Percentiles rank a stretch among this genome's conserved stretches.
phyloP scores from a whole-genome alignment of 257 asterid genomes.

The Plantago major region DNA sequence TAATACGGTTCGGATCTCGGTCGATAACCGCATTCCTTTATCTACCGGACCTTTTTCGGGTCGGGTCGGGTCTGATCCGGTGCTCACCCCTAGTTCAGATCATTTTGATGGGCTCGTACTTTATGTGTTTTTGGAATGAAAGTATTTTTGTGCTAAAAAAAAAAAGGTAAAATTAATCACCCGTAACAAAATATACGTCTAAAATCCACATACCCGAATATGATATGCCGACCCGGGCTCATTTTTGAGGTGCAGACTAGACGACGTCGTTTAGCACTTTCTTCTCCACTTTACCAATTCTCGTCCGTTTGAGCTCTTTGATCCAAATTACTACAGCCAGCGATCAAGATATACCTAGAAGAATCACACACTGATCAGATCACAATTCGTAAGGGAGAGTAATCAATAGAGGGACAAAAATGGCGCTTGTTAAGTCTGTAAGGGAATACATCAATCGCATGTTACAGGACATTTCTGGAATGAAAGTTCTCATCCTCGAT shows the following conservation, averaged over 20 bases:
- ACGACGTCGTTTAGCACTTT: not conserved
- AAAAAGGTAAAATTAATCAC: no score
- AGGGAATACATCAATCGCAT: slow-evolving; percentile 87
- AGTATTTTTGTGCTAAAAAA: no score
- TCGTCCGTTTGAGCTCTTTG: no score
- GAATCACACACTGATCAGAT: slow-evolving; percentile 22
- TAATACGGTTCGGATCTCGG: no score
- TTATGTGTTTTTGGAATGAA: no score
- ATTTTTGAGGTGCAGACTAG: not conserved
- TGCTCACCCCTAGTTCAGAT: no score
- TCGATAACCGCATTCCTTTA: no score
- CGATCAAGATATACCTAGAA: not conserved
- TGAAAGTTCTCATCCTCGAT: slow-evolving; percentile 98
- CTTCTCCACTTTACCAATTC: not conserved
- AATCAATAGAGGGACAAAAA: slow-evolving; percentile 15
- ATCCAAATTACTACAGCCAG: not conserved
- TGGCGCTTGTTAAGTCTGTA: slow-evolving; percentile 66
- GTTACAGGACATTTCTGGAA: slow-evolving; percentile 90
- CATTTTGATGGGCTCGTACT: no score
- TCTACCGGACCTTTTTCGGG: no score
- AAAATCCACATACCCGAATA: not conserved
- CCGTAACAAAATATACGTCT: no score
- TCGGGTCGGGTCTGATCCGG: no score
- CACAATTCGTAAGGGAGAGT: slow-evolving; percentile 10
- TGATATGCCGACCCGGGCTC: not conserved